These are phyloP conservation scores for Apostasia shenzhenica DNA, from an alignment of 106 monocot genomes.

Conservation along the genomic window DNA sequence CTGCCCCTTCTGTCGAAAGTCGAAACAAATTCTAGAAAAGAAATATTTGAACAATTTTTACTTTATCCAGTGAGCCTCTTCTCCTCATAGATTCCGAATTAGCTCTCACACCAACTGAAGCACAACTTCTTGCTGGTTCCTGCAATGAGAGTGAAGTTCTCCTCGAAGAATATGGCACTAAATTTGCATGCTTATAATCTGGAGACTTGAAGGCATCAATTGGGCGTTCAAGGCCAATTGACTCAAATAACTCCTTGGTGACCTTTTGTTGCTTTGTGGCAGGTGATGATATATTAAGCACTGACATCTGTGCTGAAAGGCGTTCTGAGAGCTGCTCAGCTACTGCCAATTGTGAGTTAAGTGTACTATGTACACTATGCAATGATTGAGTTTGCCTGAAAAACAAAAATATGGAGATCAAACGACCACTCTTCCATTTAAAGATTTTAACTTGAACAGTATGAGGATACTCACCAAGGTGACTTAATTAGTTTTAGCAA, in stretches of 20 bases:
- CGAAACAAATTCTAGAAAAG: no score
- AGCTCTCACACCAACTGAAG: constrained; percentile 17
- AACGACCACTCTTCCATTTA: not conserved
- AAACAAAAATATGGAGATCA: constrained; percentile 7
- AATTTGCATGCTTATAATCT: constrained; percentile 13
- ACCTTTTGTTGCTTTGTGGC: constrained; percentile 34
- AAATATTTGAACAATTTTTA: constrained; percentile 13
- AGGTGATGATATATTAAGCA: constrained; percentile 49
- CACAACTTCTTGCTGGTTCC: constrained; percentile 12
- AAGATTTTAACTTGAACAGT: no score
- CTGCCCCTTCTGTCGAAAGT: no score
- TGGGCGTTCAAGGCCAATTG: constrained; percentile 69
- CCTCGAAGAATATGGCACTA: constrained; percentile 24
- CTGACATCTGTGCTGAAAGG: constrained; percentile 75
- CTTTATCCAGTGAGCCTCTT: constrained; percentile 68
- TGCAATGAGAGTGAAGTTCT: constrained; percentile 20
- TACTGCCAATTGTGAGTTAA: constrained; percentile 72
- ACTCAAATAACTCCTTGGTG: constrained; percentile 70
- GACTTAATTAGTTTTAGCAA: no score
- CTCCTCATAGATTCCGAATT: constrained; percentile 74
- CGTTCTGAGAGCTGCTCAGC: constrained; percentile 78
- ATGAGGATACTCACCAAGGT: no score
- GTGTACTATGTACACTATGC: constrained; percentile 73
- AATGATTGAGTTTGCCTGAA: constrained; percentile 52
- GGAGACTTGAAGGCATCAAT: constrained; percentile 35